Conservation (phyloP, 2,329 filamentous ascomycete genomes). For the Coniochaeta sp. region DNA sequence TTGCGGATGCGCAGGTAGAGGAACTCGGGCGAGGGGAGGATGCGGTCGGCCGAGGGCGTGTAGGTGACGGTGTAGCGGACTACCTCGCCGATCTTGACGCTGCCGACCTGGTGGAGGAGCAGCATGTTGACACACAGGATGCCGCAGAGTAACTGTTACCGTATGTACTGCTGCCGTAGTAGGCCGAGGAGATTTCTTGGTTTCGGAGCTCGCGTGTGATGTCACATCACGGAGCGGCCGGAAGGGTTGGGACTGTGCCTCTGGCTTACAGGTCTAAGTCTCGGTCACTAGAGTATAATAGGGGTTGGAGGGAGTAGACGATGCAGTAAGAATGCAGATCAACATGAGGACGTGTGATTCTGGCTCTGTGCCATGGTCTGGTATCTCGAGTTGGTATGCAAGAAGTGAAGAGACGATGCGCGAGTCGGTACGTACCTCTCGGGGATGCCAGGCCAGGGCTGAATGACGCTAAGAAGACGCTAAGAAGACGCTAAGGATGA, state of each 20-base stretch:
- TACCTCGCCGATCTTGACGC: constrained; percentile 89
- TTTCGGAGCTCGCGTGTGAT: not conserved
- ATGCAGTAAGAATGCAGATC: not conserved
- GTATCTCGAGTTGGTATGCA: not conserved
- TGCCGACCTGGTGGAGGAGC: constrained; percentile 83
- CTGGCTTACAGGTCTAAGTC: too few species aligned
- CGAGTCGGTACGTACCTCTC: not conserved
- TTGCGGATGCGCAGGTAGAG: constrained; percentile 88
- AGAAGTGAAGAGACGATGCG: not conserved
- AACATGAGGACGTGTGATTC: not conserved
- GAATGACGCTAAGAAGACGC: not conserved
- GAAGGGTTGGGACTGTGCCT: not conserved
- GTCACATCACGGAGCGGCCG: constrained; percentile 2
- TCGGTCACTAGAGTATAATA: too few species aligned
- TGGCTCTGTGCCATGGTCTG: not conserved
- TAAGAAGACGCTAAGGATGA: too few species aligned
- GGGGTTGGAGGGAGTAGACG: not conserved
- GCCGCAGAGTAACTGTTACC: too few species aligned
- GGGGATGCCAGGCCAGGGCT: not conserved
- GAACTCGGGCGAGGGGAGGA: constrained; percentile 74
- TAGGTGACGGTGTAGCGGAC: constrained; percentile 91
- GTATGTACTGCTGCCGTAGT: too few species aligned
- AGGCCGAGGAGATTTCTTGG: not conserved
- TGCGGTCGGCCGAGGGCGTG: constrained; percentile 79
- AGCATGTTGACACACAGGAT: too few species aligned